These are phyloP conservation scores for Acanthamoeba lenticulata DNA, from an alignment of 208 protist species.

Conservation along the genomic window DNA sequence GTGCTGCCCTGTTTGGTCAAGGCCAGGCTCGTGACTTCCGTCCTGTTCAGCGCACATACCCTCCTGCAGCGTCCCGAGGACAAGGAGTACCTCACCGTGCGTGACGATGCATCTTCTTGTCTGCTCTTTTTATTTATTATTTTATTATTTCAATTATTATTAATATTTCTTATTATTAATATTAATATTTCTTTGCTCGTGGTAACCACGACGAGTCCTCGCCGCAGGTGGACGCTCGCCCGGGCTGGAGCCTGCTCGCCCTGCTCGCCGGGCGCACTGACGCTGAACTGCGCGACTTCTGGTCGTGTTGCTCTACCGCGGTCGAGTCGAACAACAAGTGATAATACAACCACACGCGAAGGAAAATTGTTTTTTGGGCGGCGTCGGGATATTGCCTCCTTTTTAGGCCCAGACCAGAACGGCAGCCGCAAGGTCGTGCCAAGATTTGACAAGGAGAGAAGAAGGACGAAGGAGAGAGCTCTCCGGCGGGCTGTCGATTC, in stretches of 20 bases:
- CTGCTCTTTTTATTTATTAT: not conserved
- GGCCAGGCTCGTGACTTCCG: not conserved
- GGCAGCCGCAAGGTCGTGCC: no score
- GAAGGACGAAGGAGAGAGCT: no score
- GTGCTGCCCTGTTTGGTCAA: constrained; percentile 10
- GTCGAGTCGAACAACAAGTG: no score
- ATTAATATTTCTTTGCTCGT: no score
- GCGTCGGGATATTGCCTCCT: no score
- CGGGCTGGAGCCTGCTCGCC: not conserved
- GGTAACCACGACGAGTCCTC: not conserved
- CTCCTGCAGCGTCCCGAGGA: not conserved
- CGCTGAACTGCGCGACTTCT: not conserved
- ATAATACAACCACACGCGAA: no score
- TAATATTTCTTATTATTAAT: no score
- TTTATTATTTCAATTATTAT: no score
- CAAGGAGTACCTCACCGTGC: constrained; percentile 30
- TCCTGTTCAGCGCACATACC: constrained; percentile 10
- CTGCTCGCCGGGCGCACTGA: not conserved
- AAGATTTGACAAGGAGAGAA: no score
- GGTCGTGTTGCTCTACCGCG: not conserved
- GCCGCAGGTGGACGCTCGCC: not conserved
- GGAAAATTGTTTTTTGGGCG: no score
- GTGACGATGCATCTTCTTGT: not conserved
- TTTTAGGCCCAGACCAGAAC: no score
- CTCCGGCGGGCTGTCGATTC: no score